Conservation (phyloP, 768 basidiomycete species). For the Tricholoma hemisulphureum region DNA sequence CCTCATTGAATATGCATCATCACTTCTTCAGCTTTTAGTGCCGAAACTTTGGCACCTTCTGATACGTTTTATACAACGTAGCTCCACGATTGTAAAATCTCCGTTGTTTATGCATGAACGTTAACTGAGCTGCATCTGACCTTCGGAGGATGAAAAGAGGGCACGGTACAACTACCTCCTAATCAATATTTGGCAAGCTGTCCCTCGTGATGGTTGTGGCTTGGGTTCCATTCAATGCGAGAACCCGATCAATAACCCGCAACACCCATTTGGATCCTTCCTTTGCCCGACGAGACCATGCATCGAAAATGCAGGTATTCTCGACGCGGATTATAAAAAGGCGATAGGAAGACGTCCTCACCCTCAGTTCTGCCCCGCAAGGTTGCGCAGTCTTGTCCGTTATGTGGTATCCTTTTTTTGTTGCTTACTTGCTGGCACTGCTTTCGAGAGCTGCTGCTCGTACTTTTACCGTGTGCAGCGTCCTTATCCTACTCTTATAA, state of each 20-base stretch:
- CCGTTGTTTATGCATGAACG: too few relatives aligned
- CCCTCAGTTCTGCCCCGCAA: background rate
- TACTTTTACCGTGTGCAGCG: slow-evolving; percentile 47
- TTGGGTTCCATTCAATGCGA: background rate
- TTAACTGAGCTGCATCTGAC: too few relatives aligned
- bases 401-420: slow-evolving; percentile 21
- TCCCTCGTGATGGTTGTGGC: too few relatives aligned
- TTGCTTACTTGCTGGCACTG: slow-evolving; percentile 13
- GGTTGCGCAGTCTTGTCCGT: background rate
- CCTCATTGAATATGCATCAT: too few relatives aligned
- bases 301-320: background rate
- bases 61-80: too few relatives aligned
- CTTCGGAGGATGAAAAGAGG: too few relatives aligned
- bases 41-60: too few relatives aligned
- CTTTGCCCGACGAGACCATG: background rate
- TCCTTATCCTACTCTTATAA: background rate
- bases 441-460: slow-evolving; percentile 42
- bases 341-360: background rate
- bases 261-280: background rate
- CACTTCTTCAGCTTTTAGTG: too few relatives aligned
- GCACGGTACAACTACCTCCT: too few relatives aligned
- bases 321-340: background rate
- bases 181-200: too few relatives aligned
- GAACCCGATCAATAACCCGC: background rate
- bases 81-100: too few relatives aligned